phyloP scores from a whole-genome alignment of 2,329 filamentous ascomycete species.

The Trichoderma koningii region DNA sequence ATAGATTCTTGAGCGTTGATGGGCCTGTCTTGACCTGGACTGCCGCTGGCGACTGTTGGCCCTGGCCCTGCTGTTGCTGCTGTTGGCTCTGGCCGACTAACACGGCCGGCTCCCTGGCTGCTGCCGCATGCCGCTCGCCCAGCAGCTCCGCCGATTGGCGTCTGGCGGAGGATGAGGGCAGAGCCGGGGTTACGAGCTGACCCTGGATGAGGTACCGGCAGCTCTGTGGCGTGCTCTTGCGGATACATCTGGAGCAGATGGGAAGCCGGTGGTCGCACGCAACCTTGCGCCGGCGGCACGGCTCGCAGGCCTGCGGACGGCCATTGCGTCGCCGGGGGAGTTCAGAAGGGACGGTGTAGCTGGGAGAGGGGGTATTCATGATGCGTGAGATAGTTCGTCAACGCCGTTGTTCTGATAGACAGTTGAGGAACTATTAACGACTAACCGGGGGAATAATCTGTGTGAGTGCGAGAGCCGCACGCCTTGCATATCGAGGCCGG shows the following conservation, averaged over 20 bases:
- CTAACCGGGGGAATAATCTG: not conserved
- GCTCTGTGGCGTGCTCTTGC: slow-evolving; percentile 13
- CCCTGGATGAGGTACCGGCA: slow-evolving; percentile 22
- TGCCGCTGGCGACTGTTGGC: too few species aligned
- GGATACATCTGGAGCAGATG: slow-evolving; percentile 24
- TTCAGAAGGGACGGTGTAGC: not conserved
- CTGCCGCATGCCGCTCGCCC: not conserved
- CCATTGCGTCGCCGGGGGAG: slow-evolving; percentile 20
- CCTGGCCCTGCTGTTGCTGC: not conserved
- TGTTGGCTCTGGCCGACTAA: not conserved
- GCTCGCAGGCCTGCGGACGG: slow-evolving; percentile 23
- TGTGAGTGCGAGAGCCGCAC: slow-evolving; percentile 1
- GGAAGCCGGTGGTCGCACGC: slow-evolving; percentile 26
- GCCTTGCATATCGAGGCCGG: not conserved
- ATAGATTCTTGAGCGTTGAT: not conserved
- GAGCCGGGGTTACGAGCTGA: slow-evolving; percentile 14
- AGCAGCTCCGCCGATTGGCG: not conserved
- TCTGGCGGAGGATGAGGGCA: not conserved
- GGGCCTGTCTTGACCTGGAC: not conserved
- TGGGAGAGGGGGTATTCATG: not conserved
- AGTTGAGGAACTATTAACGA: not conserved
- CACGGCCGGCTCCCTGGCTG: not conserved
- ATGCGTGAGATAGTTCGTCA: not conserved
- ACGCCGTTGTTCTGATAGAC: not conserved
- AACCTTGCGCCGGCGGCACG: slow-evolving; percentile 24